Percentiles rank a stretch among this genome's conserved stretches.
Conservation (phyloP, 306 rosid genomes). For the Quercus berberidifolia region DNA sequence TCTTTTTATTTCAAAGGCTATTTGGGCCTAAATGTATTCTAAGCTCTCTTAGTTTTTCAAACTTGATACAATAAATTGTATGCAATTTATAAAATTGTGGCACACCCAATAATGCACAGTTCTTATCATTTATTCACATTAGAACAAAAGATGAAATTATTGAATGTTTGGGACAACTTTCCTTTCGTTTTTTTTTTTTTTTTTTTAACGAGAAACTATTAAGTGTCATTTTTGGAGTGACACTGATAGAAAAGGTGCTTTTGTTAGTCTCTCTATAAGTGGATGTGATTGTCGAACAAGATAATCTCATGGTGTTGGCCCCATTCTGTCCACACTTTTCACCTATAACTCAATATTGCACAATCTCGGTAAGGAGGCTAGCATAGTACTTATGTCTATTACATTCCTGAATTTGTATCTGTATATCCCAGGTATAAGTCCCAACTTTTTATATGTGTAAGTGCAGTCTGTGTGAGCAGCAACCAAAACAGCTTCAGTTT, state of each 20-base stretch:
- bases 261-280: neutral
- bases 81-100: too few relatives aligned
- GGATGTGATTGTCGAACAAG: slow-evolving; percentile 18
- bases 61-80: too few relatives aligned
- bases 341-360: slow-evolving; percentile 13
- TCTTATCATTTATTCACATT: too few relatives aligned
- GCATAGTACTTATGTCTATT: neutral
- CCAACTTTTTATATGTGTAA: neutral
- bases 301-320: slow-evolving; percentile 13
- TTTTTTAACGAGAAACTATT: too few relatives aligned
- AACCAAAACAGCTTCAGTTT: neutral
- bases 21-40: too few relatives aligned
- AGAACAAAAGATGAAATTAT: too few relatives aligned
- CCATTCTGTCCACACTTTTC: slow-evolving; percentile 11
- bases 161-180: too few relatives aligned
- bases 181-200: too few relatives aligned
- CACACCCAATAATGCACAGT: too few relatives aligned
- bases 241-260: neutral
- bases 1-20: too few relatives aligned
- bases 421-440: neutral
- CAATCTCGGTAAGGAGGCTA: neutral
- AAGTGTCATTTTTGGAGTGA: too few relatives aligned
- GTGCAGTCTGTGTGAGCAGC: neutral
- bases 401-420: neutral
- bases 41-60: too few relatives aligned